phyloP scores from a whole-genome alignment of 164 flowering plant species.

The Vitis amurensis region DNA sequence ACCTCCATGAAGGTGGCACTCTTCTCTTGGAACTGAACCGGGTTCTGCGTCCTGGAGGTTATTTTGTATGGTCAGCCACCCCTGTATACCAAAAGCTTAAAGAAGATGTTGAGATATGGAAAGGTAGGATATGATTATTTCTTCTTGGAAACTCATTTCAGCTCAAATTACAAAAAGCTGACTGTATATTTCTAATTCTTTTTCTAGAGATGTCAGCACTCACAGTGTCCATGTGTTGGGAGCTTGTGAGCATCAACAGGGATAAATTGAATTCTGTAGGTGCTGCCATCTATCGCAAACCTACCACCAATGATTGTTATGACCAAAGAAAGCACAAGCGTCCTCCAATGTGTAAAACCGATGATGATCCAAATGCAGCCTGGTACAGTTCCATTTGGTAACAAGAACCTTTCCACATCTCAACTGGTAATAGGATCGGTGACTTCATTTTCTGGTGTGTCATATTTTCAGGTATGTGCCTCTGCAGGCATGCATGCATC shows the following conservation, averaged over 20 bases:
- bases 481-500: constrained; percentile 83
- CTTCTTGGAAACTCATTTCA: no score
- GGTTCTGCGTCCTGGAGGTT: constrained; percentile 86
- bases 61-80: constrained; percentile 98
- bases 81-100: constrained; percentile 82
- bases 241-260: constrained; percentile 62
- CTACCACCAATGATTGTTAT: constrained; percentile 69
- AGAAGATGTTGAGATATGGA: constrained; percentile 92
- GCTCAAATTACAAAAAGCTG: background rate
- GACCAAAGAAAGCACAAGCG: constrained; percentile 48
- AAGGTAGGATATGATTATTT: constrained; percentile 42
- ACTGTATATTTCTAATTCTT: background rate
- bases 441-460: background rate
- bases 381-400: constrained; percentile 41
- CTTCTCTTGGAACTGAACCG: constrained; percentile 92
- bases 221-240: constrained; percentile 81
- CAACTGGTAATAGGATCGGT: background rate
- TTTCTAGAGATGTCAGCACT: constrained; percentile 63
- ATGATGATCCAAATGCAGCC: constrained; percentile 84
- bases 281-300: constrained; percentile 75
- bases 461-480: constrained; percentile 78
- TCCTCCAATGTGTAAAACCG: constrained; percentile 74
- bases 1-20: constrained; percentile 58
- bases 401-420: no score
- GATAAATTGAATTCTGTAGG: constrained; percentile 60